Evolutionary conservation across 208 protist species (phyloP).

Genomic region (Perkinsela sp.): DNA sequence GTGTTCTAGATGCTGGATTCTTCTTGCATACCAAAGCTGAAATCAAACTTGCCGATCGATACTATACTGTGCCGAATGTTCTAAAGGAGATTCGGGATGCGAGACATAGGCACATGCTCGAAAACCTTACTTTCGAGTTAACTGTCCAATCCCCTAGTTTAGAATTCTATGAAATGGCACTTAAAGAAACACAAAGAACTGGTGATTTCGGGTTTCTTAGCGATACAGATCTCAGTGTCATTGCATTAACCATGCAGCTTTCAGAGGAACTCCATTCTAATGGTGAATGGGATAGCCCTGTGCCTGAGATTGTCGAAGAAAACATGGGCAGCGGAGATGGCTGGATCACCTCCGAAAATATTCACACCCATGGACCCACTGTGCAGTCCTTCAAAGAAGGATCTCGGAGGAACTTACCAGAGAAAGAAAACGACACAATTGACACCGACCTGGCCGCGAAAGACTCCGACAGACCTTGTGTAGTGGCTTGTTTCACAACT

Average conservation of each 20-base stretch:
- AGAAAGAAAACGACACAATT: neutral
- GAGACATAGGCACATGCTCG: slow-evolving; percentile 22
- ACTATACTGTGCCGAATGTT: slow-evolving; percentile 54
- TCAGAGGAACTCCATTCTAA: slow-evolving; percentile 8
- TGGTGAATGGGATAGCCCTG: slow-evolving; percentile 10
- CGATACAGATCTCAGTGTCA: slow-evolving; percentile 52
- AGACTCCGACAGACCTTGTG: slow-evolving; percentile 12
- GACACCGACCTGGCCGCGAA: neutral
- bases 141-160: slow-evolving; percentile 26
- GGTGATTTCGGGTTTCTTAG: slow-evolving; percentile 64
- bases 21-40: slow-evolving; percentile 1
- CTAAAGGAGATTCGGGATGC: slow-evolving; percentile 38
- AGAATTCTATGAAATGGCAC: slow-evolving; percentile 19
- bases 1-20: slow-evolving; percentile 5
- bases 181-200: slow-evolving; percentile 33
- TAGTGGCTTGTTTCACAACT: slow-evolving; percentile 67
- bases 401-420: too few relatives aligned
- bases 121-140: slow-evolving; percentile 22
- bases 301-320: neutral
- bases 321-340: slow-evolving; percentile 27
- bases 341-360: slow-evolving; percentile 73
- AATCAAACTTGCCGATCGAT: slow-evolving; percentile 15
- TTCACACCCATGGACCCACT: slow-evolving; percentile 8
- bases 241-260: slow-evolving; percentile 47
- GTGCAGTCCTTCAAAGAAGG: too few relatives aligned